Base-by-base conservation (phyloP, 768 basidiomycete species). In the Suillus subalutaceus region DNA sequence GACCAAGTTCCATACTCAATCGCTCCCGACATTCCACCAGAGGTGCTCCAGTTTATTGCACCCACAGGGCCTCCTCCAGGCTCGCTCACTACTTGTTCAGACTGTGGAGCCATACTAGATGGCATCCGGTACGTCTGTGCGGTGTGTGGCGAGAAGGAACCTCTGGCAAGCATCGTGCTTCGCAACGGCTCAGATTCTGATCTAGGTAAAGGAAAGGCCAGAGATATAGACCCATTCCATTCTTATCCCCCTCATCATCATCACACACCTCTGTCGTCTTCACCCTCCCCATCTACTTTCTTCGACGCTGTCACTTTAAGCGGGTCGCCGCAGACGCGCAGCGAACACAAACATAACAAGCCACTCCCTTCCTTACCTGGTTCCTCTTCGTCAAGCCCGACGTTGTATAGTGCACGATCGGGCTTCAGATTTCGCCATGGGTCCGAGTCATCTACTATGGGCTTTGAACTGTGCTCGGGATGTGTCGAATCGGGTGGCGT, bases 121-220 rank as follows among this genome's bases (percentile, higher is more conserved):
- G 84, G 87, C n/a, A 88, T 97, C 74, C 89, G 93, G 56, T 97
- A 98, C 75, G 90, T 96, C 16, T 98, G 96, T 72, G 84, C 90
- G 5, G 90, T 89, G 30, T 97, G 96, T 71, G 94, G 94, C 10
- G 91, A 93, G 77, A 93, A 89, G 74, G 78, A 83, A 57, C 86
- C 90, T 7, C 72, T 75, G 6, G 52, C 66, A 67, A 67, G 60
- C 67, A 65, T 63, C 67, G 59, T 66, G 26, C 38, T 30, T 12
- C 48, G 57, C 37, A 68, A 62, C 38, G 68, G 66, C 55, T 69
- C 66, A 35, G 67, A 13, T 52, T 56, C 65, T 23, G 66, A 69
- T 63, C 30, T 73, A 61, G 66, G 75, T 53, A 87, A 88, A 68
- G 86, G 85, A 40, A 90, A 77, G 83, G 80, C 58, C 82, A 81